These are phyloP conservation scores for Alternaria burnsii DNA, from an alignment of 2,329 filamentous ascomycete genomes.

Conservation along the genomic window DNA sequence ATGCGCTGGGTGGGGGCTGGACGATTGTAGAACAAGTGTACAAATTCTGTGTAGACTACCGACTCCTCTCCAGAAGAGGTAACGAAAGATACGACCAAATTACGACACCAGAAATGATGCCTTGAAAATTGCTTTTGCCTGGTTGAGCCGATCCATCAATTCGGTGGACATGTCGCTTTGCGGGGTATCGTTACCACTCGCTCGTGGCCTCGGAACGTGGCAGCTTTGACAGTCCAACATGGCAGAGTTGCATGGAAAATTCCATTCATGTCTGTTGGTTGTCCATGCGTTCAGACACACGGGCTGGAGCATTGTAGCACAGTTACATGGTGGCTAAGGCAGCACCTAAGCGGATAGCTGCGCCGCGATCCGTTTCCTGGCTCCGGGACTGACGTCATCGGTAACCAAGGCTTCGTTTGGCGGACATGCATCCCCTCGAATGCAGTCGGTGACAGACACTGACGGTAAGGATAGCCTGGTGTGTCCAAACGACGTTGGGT, in stretches of 20 bases:
- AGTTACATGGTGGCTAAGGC: constrained; percentile 25
- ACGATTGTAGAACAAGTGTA: constrained; percentile 13
- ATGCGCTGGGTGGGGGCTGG: neutral
- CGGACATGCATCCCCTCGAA: constrained; percentile 23
- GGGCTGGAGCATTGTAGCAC: neutral
- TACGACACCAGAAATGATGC: constrained; percentile 2
- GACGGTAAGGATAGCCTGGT: constrained; percentile 31
- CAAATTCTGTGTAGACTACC: constrained; percentile 10
- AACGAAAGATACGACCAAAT: constrained; percentile 2
- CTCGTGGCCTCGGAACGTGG: neutral
- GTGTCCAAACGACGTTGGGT: constrained; percentile 6
- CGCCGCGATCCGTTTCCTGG: constrained; percentile 9
- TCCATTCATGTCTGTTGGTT: neutral
- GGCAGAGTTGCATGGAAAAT: neutral
- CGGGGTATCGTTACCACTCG: constrained; percentile 2
- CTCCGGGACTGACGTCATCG: constrained; percentile 33
- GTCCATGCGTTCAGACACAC: neutral
- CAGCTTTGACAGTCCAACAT: constrained; percentile 6
- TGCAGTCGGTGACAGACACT: constrained; percentile 22
- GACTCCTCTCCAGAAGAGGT: constrained; percentile 5
- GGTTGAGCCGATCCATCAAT: neutral
- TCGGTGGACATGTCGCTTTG: neutral
- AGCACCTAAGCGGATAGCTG: constrained; percentile 7
- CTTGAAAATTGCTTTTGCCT: neutral
- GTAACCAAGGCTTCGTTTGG: neutral